A percentile compares a stretch with the other conserved stretches of the same genome.
These are phyloP conservation scores for Cyclocybe aegerita DNA, from an alignment of 768 basidiomycete species.

Conservation along the genomic window DNA sequence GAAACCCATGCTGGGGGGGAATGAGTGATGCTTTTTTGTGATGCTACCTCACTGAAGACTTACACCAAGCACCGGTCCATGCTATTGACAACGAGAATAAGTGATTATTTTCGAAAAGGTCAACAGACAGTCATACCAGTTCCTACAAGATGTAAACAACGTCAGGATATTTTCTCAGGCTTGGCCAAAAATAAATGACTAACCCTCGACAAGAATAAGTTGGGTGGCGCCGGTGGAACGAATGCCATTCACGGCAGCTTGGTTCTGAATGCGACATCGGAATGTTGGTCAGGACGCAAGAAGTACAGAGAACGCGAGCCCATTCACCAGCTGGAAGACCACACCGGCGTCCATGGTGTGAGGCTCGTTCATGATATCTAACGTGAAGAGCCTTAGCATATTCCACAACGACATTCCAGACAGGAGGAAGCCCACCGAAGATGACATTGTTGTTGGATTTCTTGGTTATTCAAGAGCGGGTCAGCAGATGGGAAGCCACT, in stretches of 20 bases:
- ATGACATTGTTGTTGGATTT: conserved; percentile 52
- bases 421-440: conserved; percentile 37
- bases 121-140: conserved; percentile 26
- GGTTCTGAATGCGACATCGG: conserved; percentile 36
- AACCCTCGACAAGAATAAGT: conserved; percentile 44
- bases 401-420: neutral
- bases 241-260: conserved; percentile 68
- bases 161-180: neutral
- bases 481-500: neutral
- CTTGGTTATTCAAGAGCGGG: conserved; percentile 15
- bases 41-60: conserved; percentile 3
- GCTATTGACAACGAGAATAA: conserved; percentile 31
- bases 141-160: conserved; percentile 14
- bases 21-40: conserved; percentile 1
- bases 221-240: conserved; percentile 60
- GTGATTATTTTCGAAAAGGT: too few relatives aligned
- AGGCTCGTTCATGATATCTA: conserved; percentile 66
- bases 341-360: conserved; percentile 52
- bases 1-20: conserved; percentile 44
- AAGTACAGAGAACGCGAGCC: neutral
- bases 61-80: conserved; percentile 63
- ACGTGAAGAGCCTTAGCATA: neutral
- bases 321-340: conserved; percentile 48
- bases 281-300: neutral
- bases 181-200: neutral